A percentile compares a stretch with the other conserved stretches of the same genome.
Evolutionary conservation across 140 eudicot species (phyloP).

Genomic region (Erigeron philadelphicus): DNA sequence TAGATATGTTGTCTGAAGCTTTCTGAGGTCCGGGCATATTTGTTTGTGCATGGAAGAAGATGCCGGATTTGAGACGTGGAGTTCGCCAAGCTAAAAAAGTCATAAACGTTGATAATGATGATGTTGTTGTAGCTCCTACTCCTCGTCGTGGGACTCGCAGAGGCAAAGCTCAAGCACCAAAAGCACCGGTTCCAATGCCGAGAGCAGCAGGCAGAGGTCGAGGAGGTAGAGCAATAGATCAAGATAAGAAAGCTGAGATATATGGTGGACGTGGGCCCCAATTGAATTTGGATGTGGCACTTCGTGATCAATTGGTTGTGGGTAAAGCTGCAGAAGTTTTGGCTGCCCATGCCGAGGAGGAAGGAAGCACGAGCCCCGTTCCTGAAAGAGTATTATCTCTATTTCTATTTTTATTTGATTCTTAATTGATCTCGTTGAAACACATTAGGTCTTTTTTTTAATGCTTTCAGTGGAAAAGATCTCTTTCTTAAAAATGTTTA

Average conservation of each 20-base stretch:
- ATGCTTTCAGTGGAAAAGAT: background rate
- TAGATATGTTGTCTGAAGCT: background rate
- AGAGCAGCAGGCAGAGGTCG: constrained; percentile 53
- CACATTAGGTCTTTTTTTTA: background rate
- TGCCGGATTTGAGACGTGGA: constrained; percentile 75
- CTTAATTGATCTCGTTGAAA: background rate
- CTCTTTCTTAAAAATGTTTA: background rate
- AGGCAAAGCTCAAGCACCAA: constrained; percentile 38
- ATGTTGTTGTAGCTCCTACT: constrained; percentile 42
- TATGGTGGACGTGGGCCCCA: constrained; percentile 31
- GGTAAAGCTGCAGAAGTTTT: constrained; percentile 37
- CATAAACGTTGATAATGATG: constrained; percentile 26
- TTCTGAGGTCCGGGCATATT: constrained; percentile 24
- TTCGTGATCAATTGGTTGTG: constrained; percentile 39
- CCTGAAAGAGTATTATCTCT: constrained; percentile 47
- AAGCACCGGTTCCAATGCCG: constrained; percentile 42
- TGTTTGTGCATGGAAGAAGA: constrained; percentile 57
- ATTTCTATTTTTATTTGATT: background rate
- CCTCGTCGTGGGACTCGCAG: constrained; percentile 52
- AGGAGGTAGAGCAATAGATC: constrained; percentile 31
- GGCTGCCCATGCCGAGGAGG: constrained; percentile 39
- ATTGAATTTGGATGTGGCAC: constrained; percentile 34
- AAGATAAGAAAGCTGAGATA: constrained; percentile 34
- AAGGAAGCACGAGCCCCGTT: constrained; percentile 53
- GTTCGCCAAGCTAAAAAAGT: constrained; percentile 52